Base-by-base conservation (phyloP, 768 basidiomycete genomes). In the Suillus ampliporus region DNA sequence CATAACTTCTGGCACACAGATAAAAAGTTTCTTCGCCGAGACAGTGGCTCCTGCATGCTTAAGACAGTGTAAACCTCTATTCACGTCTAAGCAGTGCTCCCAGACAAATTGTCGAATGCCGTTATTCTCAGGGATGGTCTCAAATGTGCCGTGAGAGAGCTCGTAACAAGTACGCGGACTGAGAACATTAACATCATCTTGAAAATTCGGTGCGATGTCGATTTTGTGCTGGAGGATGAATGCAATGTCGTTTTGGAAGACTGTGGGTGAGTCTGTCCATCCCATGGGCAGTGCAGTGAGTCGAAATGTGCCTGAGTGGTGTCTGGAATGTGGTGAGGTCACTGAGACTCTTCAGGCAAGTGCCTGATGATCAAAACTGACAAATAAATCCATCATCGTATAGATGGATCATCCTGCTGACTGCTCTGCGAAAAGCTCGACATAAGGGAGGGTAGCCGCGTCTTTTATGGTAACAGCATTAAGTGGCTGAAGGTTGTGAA, bases 251-350 rank as follows among this genome's bases (percentile, higher is more conserved):
- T 74, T 77, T 34, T 82, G 78, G 47, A 80, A 77, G 13, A 80
- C 78, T 0, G 72, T 72, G 0, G 76, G 72, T 1, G 78, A 79
- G 40, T 81, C 80, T 0, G 79, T 81, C 58, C 68, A 81, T 0
- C 81, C 82, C 77, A 79, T 79, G 0, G 81, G 82, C 0, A 82
- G 58, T 0, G 69, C 65, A 5, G 71, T 71, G 1, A 81, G 70
- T 0, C 73, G 43, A n/a, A 43, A 43, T 8, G 19, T 43, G 43
- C 43, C 43, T n/a, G 4, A 43, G 43, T 4, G 43, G 43, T 3
- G 66, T 68, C 5, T 59, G 58, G 47, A 69, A 64, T 0, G 65
- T 61, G n/a, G n/a, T n/a, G n/a, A n/a, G n/a, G n/a, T n/a, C n/a
- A n/a, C n/a, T n/a, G n/a, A n/a, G n/a, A n/a, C n/a, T n/a, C n/a